Evolutionary conservation across 805 yeast species (phyloP).

Genomic region (Pichia nanzhaoensis): DNA sequence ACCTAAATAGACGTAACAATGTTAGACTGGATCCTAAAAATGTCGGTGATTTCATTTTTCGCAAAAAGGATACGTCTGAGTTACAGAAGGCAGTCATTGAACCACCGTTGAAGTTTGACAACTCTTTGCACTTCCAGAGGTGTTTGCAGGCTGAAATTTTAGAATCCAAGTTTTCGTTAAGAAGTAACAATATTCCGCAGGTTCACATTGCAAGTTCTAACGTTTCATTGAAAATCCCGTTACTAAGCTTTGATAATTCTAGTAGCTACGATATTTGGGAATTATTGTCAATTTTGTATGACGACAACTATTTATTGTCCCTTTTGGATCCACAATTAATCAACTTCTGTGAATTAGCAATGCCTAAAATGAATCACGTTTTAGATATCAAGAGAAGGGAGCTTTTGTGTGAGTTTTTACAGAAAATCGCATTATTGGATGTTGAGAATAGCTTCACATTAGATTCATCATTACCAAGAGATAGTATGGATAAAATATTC

Average conservation of each 20-base stretch:
- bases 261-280: constrained; percentile 35
- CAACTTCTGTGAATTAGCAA: constrained; percentile 7
- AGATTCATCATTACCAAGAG: constrained; percentile 19
- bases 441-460: constrained; percentile 22
- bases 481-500: constrained; percentile 47
- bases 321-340: constrained; percentile 11
- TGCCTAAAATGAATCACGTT: constrained; percentile 10
- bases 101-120: constrained; percentile 6
- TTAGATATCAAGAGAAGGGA: constrained; percentile 35
- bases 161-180: constrained; percentile 1
- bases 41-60: constrained; percentile 20
- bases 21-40: constrained; percentile 16
- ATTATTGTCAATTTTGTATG: constrained; percentile 61
- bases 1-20: constrained; percentile 12
- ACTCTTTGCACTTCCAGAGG: constrained; percentile 7
- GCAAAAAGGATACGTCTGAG: constrained; percentile 13
- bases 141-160: constrained; percentile 16
- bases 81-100: constrained; percentile 10
- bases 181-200: constrained; percentile 32
- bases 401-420: constrained; percentile 52
- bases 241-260: constrained; percentile 13
- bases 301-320: constrained; percentile 26
- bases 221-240: constrained; percentile 29
- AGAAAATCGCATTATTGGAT: constrained; percentile 33
- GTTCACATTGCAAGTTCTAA: constrained; percentile 24